phyloP scores from a whole-genome alignment of 257 asterid genomes.

The Agastache rugosa region DNA sequence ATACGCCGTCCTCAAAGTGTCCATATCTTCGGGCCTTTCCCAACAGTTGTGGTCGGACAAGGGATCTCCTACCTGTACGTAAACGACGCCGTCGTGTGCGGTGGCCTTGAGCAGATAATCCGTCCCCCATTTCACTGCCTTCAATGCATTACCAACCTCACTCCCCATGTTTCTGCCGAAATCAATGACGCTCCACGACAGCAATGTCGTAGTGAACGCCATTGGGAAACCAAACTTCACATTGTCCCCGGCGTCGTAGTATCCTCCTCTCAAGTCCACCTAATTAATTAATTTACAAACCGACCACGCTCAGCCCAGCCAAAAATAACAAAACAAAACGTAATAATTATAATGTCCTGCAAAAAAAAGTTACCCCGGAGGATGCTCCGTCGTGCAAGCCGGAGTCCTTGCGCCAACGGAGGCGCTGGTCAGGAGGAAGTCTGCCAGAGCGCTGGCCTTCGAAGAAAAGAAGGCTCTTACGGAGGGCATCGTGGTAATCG shows the following conservation, averaged over 20 bases:
- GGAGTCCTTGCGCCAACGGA: slow-evolving; percentile 82
- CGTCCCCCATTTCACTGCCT: slow-evolving; percentile 79
- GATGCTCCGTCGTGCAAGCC: slow-evolving; percentile 83
- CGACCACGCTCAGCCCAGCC: background rate
- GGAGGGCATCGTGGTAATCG: slow-evolving; percentile 80
- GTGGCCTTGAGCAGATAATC: slow-evolving; percentile 84
- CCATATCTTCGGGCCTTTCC: slow-evolving; percentile 96
- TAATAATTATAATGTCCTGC: background rate
- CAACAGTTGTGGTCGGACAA: slow-evolving; percentile 87
- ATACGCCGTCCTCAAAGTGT: slow-evolving; percentile 68
- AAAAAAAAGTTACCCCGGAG: slow-evolving; percentile 50
- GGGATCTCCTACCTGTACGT: slow-evolving; percentile 83
- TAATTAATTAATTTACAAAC: background rate
- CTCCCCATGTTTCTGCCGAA: slow-evolving; percentile 69
- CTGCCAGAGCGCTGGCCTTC: slow-evolving; percentile 96
- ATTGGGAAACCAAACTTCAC: slow-evolving; percentile 84
- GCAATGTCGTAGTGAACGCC: slow-evolving; percentile 81
- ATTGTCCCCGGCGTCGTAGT: slow-evolving; percentile 95
- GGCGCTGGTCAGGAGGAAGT: slow-evolving; percentile 80
- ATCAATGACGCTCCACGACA: slow-evolving; percentile 86
- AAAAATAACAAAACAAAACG: too few species aligned
- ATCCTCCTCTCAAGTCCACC: slow-evolving; percentile 87
- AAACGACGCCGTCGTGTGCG: slow-evolving; percentile 68
- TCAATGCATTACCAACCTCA: slow-evolving; percentile 64
- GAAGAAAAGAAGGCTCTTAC: slow-evolving; percentile 83